phyloP scores from a whole-genome alignment of 306 rosid species.

The Lathyrus sativus region DNA sequence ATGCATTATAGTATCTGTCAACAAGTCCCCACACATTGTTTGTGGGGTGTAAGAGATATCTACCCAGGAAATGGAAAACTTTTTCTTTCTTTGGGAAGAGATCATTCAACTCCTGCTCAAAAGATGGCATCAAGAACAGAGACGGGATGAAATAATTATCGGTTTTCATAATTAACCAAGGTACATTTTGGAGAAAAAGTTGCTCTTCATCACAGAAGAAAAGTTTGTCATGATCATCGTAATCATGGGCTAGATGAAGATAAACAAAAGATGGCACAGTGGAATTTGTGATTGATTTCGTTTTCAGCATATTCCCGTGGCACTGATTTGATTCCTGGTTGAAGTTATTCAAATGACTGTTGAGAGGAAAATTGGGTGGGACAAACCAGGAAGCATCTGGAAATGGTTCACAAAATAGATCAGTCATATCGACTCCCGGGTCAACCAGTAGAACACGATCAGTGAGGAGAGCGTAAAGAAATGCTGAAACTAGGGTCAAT shows the following conservation, averaged over 20 bases:
- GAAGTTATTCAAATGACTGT: conserved; percentile 2
- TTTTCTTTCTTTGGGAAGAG: conserved; percentile 14
- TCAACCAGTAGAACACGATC: conserved; percentile 21
- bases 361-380: conserved; percentile 7
- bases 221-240: conserved; percentile 17
- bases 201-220: background rate
- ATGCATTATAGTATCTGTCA: conserved; percentile 5
- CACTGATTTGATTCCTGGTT: conserved; percentile 4
- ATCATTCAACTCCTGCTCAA: conserved; percentile 14
- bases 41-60: conserved; percentile 10
- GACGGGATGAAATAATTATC: conserved; percentile 9
- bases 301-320: conserved; percentile 2
- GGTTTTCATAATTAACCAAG: background rate
- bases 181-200: conserved; percentile 3
- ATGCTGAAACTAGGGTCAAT: conserved; percentile 58
- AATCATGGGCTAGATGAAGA: conserved; percentile 13
- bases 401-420: conserved; percentile 8
- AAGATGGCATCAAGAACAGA: conserved; percentile 19
- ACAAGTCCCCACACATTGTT: conserved; percentile 25
- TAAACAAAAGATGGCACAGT: background rate
- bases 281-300: background rate
- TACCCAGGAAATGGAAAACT: conserved; percentile 15
- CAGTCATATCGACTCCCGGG: conserved; percentile 6
- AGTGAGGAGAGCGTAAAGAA: conserved; percentile 69
- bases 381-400: background rate